Percentiles rank a stretch among this genome's conserved stretches.
phyloP scores from a whole-genome alignment of 805 yeast genomes.

The Nakazawaea anatomiae region DNA sequence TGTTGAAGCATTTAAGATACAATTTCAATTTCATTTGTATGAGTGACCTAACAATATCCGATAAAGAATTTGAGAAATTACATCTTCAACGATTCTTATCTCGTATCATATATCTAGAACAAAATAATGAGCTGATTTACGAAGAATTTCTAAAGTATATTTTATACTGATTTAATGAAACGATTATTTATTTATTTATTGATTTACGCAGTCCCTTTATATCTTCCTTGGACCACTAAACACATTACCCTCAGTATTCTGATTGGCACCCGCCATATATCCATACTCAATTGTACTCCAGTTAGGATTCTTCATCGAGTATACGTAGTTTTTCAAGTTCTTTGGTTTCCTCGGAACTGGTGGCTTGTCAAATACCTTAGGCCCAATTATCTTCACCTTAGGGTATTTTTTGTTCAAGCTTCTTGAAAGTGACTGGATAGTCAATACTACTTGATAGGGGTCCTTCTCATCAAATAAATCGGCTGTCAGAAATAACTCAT shows the following conservation, averaged over 20 bases:
- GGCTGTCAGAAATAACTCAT: constrained; percentile 73
- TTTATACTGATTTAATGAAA: background rate
- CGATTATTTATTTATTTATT: background rate
- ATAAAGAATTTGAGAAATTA: constrained; percentile 14
- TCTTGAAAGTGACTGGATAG: constrained; percentile 69
- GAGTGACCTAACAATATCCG: constrained; percentile 14
- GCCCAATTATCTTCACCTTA: constrained; percentile 49
- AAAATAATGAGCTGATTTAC: constrained; percentile 6
- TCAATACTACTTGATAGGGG: constrained; percentile 72
- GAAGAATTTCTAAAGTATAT: constrained; percentile 6
- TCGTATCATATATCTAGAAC: constrained; percentile 16
- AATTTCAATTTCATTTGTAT: constrained; percentile 19
- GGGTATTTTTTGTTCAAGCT: constrained; percentile 53
- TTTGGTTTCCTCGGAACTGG: constrained; percentile 51
- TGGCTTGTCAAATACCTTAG: constrained; percentile 46
- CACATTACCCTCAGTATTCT: constrained; percentile 45
- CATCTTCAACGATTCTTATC: constrained; percentile 21
- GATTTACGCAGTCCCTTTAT: background rate
- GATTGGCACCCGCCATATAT: constrained; percentile 52
- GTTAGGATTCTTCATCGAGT: constrained; percentile 22
- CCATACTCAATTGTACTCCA: constrained; percentile 63
- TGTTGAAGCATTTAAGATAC: constrained; percentile 42
- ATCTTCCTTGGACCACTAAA: constrained; percentile 49
- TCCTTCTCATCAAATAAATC: constrained; percentile 72
- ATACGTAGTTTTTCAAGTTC: constrained; percentile 24